Conservation (phyloP, 2,329 filamentous ascomycete genomes). For the Magnaporthiopsis incrustans region DNA sequence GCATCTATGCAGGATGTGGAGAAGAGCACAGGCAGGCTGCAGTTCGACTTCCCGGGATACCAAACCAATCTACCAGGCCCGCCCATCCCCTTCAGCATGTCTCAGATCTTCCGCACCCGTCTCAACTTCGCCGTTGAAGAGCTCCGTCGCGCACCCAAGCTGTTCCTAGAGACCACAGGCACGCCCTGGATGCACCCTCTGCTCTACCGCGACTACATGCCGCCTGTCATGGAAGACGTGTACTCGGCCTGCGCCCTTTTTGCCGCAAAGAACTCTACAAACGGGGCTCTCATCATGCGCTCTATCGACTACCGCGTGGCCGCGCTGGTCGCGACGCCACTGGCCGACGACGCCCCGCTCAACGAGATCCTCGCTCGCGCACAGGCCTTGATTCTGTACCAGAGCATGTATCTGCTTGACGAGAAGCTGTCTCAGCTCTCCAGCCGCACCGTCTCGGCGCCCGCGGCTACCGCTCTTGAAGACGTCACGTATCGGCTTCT, state of each 20-base stretch:
- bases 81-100: conserved; percentile 8
- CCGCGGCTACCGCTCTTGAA: conserved; percentile 23
- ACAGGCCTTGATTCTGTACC: conserved; percentile 36
- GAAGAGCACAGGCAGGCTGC: background rate
- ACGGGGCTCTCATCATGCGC: conserved; percentile 38
- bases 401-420: conserved; percentile 37
- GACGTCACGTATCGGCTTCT: conserved; percentile 24
- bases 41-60: background rate
- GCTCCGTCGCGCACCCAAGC: conserved; percentile 38
- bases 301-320: conserved; percentile 36
- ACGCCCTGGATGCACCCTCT: conserved; percentile 46
- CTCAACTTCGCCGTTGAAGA: conserved; percentile 39
- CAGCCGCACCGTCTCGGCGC: conserved; percentile 22
- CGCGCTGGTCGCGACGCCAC: conserved; percentile 30
- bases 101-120: conserved; percentile 18
- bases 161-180: conserved; percentile 38
- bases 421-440: conserved; percentile 23
- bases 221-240: conserved; percentile 43
- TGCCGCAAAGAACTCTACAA: conserved; percentile 37
- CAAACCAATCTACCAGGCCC: background rate
- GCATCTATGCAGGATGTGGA: background rate
- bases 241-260: conserved; percentile 46
- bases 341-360: conserved; percentile 16
- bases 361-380: conserved; percentile 27
- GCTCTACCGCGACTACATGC: conserved; percentile 45